Base-by-base conservation (phyloP, 2,329 filamentous ascomycete species). In the Fusarium agapanthi region DNA sequence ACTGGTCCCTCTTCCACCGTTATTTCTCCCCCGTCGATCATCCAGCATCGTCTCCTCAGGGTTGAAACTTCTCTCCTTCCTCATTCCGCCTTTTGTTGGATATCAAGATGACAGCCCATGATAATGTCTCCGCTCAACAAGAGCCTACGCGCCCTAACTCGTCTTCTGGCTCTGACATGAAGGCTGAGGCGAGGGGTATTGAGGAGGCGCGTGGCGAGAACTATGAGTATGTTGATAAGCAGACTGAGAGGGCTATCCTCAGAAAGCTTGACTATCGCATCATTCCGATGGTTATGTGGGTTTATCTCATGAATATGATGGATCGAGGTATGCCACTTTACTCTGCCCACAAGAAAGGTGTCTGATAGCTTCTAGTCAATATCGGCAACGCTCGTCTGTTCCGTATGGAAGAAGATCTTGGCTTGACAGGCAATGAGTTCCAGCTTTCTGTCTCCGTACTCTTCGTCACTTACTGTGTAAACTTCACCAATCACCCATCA, bases 301-400 rank as follows among this genome's bases (percentile, higher is more conserved):
- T 80, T 1, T 81, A 81, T 53, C 69, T 81, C 5, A 80, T 80
- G 76, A 80, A 80, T 59, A 78, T 80, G 68, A 79, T 80, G 77
- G 78, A 81, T 67, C 73, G 79, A 79, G 79, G 79, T 79, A 68
- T 28, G 66, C 9, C 41, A 20, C 6, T 15, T 10, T 14, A 18
- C 13, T 6, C 14, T 13, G 1, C 9, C 20, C 1, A 5, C 6
- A 6, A 10, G 22, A 13, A 6, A 20, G 1, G 13, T 37, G 26
- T 44, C 47, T 66, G 15, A 68, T 14, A 44, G 4, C 1, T 12
- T 87, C 86, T 66, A 90, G 89, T 91, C 47, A 93, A 92, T 76
- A 93, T 93, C 55, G 89, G 89, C 41, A 92, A 91, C 80, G 90
- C 89, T 24, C 83, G 86, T 12, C 82, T 92, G 4, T 75, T 75